phyloP scores from a whole-genome alignment of 1,284 basidiomycete species.

The Melampsora occidentalis region DNA sequence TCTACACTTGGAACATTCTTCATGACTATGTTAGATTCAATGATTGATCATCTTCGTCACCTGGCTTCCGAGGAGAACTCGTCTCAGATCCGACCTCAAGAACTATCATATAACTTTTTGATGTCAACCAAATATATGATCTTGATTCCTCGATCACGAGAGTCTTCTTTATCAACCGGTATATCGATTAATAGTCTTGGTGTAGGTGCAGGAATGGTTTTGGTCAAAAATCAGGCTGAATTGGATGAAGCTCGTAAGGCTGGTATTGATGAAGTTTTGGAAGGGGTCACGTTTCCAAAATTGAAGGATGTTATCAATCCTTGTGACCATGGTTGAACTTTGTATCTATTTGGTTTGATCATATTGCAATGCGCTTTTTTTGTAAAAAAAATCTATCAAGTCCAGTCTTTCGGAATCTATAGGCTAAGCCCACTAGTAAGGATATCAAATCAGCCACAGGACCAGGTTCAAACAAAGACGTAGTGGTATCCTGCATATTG shows the following conservation, averaged over 20 bases:
- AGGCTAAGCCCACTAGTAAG: no score
- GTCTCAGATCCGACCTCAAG: slow-evolving; percentile 38
- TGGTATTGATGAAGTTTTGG: slow-evolving; percentile 18
- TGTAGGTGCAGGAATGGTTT: slow-evolving; percentile 49
- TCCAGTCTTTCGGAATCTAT: no score
- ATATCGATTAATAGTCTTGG: slow-evolving; percentile 47
- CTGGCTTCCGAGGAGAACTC: slow-evolving; percentile 11
- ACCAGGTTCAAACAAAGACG: no score
- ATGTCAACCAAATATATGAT: slow-evolving; percentile 48
- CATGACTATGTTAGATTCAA: slow-evolving; percentile 48
- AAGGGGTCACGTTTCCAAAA: slow-evolving; percentile 12
- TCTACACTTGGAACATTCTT: slow-evolving; percentile 45
- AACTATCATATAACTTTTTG: slow-evolving; percentile 50
- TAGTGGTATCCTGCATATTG: no score
- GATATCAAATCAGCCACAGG: no score
- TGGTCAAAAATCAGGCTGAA: slow-evolving; percentile 45
- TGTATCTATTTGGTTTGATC: neutral
- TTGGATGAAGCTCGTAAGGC: slow-evolving; percentile 1
- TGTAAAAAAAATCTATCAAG: no score
- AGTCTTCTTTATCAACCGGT: slow-evolving; percentile 17
- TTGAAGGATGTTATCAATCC: slow-evolving; percentile 13
- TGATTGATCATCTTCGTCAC: slow-evolving; percentile 49
- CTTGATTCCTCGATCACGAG: slow-evolving; percentile 47
- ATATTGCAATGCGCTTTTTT: no score
- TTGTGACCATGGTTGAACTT: slow-evolving; percentile 7